Base-by-base conservation (phyloP, 2,329 filamentous ascomycete species). In the Colletotrichum kahawae region DNA sequence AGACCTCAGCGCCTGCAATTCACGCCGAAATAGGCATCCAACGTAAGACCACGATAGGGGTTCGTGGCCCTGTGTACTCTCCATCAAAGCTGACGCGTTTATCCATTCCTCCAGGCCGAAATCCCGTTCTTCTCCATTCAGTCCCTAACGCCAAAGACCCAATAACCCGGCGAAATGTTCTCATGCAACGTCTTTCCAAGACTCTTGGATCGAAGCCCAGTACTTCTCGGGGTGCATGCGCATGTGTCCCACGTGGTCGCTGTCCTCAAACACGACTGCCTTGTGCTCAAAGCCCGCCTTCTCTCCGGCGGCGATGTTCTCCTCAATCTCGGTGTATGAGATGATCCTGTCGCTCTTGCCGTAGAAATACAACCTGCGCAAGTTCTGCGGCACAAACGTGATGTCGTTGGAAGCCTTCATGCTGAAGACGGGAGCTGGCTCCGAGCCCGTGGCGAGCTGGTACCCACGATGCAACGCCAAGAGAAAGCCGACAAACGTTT, bases 221-320 rank as follows among this genome's bases (percentile, higher is more conserved):
- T 93, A 94, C 80, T 88, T 85, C 36, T 86, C 86, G 1, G 88
- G 87, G 70, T 92, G 87, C 81, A 87, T 82, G 21, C 88, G 84
- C 84, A 93, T 89, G 79, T 93, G 91, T 2, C 90, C 90, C 21
- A 92, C 92, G 81, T 94, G 92, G 2, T 87, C 83, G 65, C 89
- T 91, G 5, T 87, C 89, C 65, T 90, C 86, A 76, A 93, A 93
- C 34, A 88, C 78, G 72, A 90, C 88, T 24, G 85, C 83, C 2
- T 86, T 83, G 2, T 89, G 87, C 27, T 80, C 79, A 77, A 89
- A 92, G 0, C 91, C 92, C 68, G 84, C 84, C 14, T 80, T 78
- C 74, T 80, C 83, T 2, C 90, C 87, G 43, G 86, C 81, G 4
- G 87, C 86, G 1, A 87, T 89, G 78, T 92, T 89, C 16, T 83